phyloP scores from a whole-genome alignment of 257 asterid genomes.

The Solanum bulbocastanum region DNA sequence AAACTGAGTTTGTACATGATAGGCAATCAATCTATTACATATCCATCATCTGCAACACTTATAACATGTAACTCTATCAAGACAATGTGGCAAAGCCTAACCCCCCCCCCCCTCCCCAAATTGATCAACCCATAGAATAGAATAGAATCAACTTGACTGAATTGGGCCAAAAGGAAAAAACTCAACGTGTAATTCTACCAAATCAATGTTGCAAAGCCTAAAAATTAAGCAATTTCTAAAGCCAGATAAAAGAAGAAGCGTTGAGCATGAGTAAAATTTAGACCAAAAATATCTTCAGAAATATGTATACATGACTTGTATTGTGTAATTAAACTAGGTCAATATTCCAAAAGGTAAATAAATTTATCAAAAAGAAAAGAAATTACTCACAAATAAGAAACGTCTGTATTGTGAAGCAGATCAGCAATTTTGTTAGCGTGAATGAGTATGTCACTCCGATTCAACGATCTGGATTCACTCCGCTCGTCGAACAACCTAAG shows the following conservation, averaged over 20 bases:
- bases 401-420: constrained; percentile 71
- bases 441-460: constrained; percentile 32
- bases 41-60: background rate
- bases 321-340: background rate
- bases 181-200: background rate
- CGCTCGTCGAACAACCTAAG: constrained; percentile 51
- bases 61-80: background rate
- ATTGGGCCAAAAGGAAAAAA: background rate
- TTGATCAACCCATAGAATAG: background rate
- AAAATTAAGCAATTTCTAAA: background rate
- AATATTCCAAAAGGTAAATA: background rate
- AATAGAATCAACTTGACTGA: background rate
- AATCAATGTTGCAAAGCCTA: background rate
- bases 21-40: background rate
- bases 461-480: constrained; percentile 32
- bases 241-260: background rate
- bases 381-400: constrained; percentile 73
- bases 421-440: constrained; percentile 62
- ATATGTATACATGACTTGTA: background rate
- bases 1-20: background rate
- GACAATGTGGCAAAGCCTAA: background rate
- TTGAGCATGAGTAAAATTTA: background rate
- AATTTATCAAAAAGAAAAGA: background rate
- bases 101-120: background rate
- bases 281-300: background rate